Base-by-base conservation (phyloP, 2,329 filamentous ascomycete genomes). In the Fusarium sp. region DNA sequence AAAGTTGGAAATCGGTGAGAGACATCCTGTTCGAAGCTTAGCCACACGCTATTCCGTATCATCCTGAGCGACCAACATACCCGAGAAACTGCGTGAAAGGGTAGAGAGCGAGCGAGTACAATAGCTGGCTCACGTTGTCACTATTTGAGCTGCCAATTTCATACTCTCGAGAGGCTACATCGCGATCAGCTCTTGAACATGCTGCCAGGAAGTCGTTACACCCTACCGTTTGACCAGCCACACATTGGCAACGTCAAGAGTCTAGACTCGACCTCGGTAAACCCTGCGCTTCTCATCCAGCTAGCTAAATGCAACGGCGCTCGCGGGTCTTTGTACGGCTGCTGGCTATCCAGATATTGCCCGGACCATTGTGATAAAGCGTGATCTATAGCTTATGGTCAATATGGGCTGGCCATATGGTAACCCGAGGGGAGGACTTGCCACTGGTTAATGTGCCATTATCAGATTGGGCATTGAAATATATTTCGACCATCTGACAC, bases 401-500 rank as follows among this genome's bases (percentile, higher is more conserved):
- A 53, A n/a, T 17, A 46, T 30, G 67, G 45, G 74, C 59, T 52
- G 26, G 13, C 7, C 7, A 6, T 39, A 37, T 14, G 15, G 10
- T 19, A 39, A 32, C 11, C 2, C 6, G 17, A 19, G 13, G 43
- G 5, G 11, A 7, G 35, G 20, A 47, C 83, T 77, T 74, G 85
- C 88, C 83, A 50, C 89, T 84, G 13, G 87, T 89, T 71, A 96
- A 80, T n/a, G 87, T 89, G 7, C 93, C 93, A 72, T 92, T 96
- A 71, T 95, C 89, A 1, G 93, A 97, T 77, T 97, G 94, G 26
- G 92, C 89, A 68, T 93, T 93, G 77, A 90, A 90, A 74, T 96
- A 93, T 72, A 94, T 87, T 75, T 97, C 94, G n/a, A 92, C 87
- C 85, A 97, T 90, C 75, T 97, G 93, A 61, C 92, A 86, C 93